Base-by-base conservation (phyloP, 768 basidiomycete species). In the Boletus reticulatus region DNA sequence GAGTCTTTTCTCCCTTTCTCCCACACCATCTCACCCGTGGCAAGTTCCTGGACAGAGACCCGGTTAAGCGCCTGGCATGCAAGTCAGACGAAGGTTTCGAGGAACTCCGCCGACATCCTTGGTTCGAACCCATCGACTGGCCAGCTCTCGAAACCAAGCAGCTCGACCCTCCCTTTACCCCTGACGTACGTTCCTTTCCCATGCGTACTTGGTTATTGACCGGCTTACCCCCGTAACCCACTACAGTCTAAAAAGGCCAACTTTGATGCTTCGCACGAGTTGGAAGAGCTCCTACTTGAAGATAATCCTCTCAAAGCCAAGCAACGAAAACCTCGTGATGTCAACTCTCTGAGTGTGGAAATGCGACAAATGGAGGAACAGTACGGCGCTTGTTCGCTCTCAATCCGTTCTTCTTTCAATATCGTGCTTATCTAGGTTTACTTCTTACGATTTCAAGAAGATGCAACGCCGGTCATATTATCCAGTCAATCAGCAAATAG, bases 291-390 rank as follows among this genome's bases (percentile, higher is more conserved):
- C 20, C 73, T 99, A 12, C 75, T 99, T 17, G 96, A 99, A 72
- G 95, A 98, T 68, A 98, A 98, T 64, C 96, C 96, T 42, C 78
- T 99, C 52, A 98, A 98, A 69, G 95, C 96, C 10, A 88, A 93
- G 67, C 87, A 89, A 58, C 84, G 96, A 48, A 98, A 96, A 70
- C 87, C 89, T 55, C 90, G 94, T 62, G 95, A 97, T 63, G 70
- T 85, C 50, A 82, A 78, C 57, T 87, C 84, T 54, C 73, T 99
- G 49, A 92, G 89, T 57, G 82, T 84, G 0, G 97, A 99, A 72
- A 94, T 95, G 92, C 78, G 91, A 57, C 88, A 94, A 75, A 97
- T 98, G 94, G 97, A 99, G 73, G 94, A 98, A 69, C 94, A 96
- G 94, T 98, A 65, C 56, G 82, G 75, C n/a, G 1, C 37, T 41